phyloP scores from a whole-genome alignment of 176 grass and related monocot genomes.

The Melocanna baccifera region DNA sequence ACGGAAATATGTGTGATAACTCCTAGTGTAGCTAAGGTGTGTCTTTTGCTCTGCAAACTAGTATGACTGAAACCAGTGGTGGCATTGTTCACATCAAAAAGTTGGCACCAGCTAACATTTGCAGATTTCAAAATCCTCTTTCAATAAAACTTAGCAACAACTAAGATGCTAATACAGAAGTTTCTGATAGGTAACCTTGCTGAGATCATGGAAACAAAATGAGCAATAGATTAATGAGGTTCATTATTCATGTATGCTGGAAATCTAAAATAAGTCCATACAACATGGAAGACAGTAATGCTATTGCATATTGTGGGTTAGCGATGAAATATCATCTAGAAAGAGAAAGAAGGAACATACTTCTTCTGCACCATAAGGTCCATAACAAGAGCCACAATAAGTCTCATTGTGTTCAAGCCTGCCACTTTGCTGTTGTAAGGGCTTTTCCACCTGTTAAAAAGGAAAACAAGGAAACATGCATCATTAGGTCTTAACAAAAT shows the following conservation, averaged over 20 bases:
- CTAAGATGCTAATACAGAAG: neutral
- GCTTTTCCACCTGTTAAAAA: conserved; percentile 72
- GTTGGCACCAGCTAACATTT: conserved; percentile 10
- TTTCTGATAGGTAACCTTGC: neutral
- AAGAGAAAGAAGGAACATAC: conserved; percentile 40
- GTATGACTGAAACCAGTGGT: neutral
- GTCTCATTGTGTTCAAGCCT: conserved; percentile 98
- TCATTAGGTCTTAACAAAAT: conserved; percentile 27
- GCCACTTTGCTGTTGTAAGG: conserved; percentile 89
- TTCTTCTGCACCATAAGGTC: conserved; percentile 89
- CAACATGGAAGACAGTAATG: neutral
- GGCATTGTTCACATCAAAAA: conserved; percentile 6
- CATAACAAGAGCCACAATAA: conserved; percentile 98
- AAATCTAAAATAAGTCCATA: conserved; percentile 6
- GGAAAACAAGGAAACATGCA: conserved; percentile 18
- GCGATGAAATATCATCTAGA: conserved; percentile 16
- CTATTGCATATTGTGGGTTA: conserved; percentile 4
- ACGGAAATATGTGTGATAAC: conserved; percentile 1
- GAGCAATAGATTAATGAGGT: conserved; percentile 1
- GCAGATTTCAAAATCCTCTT: neutral
- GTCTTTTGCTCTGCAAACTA: conserved; percentile 16
- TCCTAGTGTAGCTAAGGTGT: neutral
- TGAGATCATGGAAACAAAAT: neutral
- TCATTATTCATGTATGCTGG: neutral
- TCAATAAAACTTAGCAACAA: neutral